phyloP scores from a whole-genome alignment of 78 protist genomes.

The Speleostelium caveatum region DNA sequence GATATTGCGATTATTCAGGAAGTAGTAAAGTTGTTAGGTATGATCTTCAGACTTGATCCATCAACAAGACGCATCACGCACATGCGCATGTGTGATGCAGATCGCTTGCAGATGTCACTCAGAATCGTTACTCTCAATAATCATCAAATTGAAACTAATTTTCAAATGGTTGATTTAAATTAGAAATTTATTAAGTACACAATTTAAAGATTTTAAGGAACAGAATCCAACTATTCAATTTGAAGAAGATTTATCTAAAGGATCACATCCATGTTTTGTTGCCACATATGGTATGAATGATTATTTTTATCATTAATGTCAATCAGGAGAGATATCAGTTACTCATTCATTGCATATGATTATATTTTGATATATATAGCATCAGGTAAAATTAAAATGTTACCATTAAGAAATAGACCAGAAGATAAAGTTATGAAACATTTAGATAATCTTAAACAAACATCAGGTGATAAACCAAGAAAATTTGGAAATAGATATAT shows the following conservation, averaged over 20 bases:
- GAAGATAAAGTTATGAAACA: constrained; percentile 72
- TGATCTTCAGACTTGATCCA: too few species aligned
- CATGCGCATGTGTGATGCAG: too few species aligned
- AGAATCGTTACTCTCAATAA: too few species aligned
- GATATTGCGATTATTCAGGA: constrained; percentile 55
- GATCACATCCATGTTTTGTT: constrained; percentile 42
- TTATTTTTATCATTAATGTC: background rate
- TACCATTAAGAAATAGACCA: constrained; percentile 66
- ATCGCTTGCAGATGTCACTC: too few species aligned
- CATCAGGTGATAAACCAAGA: constrained; percentile 59
- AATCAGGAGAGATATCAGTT: background rate
- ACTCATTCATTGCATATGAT: background rate
- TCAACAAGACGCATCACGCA: too few species aligned
- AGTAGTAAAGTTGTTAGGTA: constrained; percentile 68
- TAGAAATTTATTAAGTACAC: constrained; percentile 47
- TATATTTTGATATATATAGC: constrained; percentile 3
- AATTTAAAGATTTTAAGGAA: constrained; percentile 11
- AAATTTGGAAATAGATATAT: constrained; percentile 71
- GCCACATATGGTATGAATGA: constrained; percentile 54
- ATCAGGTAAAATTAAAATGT: constrained; percentile 33
- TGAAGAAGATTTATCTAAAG: constrained; percentile 16
- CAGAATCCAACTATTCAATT: constrained; percentile 49
- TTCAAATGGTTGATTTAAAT: too few species aligned
- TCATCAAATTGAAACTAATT: background rate
- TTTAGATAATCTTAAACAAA: constrained; percentile 57